Base-by-base conservation (phyloP, 2,329 filamentous ascomycete genomes). In the Apiospora arundinis region DNA sequence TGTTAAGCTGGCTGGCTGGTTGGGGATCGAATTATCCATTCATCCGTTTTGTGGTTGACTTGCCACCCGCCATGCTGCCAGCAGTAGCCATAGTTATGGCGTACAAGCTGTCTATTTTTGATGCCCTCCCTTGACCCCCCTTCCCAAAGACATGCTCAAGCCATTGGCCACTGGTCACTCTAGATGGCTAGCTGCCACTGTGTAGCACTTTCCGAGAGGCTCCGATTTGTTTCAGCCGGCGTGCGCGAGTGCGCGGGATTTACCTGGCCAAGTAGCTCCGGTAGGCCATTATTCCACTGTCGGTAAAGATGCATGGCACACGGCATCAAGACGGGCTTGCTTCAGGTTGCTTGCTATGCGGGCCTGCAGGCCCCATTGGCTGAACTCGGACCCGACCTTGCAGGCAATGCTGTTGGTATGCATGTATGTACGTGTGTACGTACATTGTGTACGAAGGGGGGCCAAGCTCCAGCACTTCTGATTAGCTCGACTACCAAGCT, bases 401-500 rank as follows among this genome's bases (percentile, higher is more conserved):
- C 52, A 37, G 52, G 52, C 52, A 60, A 32, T 18, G 52, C 52
- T 60, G 21, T 25, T 37, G 25, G 52, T 60, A 14, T 52, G 48
- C 28, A 32, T 32, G 52, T 37, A 60, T 16, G 52, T 60, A 60
- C 28, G 37, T 32, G 28, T 8, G 28, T 60, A 28, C 52, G 52
- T 60, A 32, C 28, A 18, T 60, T 60, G 52, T 46, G 48, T 23
- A 28, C 12, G 45, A n/a, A 46, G 45, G n/a, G 23, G 48, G 48
- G 48, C 48, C 23, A 28, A 16, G 48, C 48, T 52, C 48, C 48
- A 25, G 48, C 48, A 52, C 23, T 23, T 52, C 48, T 52, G 48
- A 28, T 52, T 52, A 52, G 48, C 23, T 52, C 48, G 48, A 52
- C 48, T 23, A 52, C n/a, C n/a, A 52, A 52, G 48, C 48, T 52